These are phyloP conservation scores for Triticum urartu DNA, from an alignment of 176 grass and related monocot species.

Conservation along the genomic window DNA sequence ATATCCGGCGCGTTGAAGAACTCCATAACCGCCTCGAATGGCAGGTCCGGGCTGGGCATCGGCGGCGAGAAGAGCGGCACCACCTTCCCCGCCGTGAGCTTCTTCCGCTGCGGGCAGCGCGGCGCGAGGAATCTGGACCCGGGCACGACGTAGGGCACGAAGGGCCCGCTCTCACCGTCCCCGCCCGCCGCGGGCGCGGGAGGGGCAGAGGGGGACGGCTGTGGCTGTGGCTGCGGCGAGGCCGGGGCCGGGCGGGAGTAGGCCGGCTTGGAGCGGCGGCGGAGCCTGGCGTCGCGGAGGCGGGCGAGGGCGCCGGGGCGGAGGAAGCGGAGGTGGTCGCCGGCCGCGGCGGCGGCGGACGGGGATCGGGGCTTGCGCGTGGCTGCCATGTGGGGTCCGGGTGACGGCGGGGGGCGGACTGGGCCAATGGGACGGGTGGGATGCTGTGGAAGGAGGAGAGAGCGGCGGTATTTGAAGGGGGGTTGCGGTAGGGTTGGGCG, in stretches of 20 bases:
- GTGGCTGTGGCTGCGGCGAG: not conserved
- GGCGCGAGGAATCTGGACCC: slow-evolving; percentile 29
- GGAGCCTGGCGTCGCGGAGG: slow-evolving; percentile 60
- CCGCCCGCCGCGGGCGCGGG: not conserved
- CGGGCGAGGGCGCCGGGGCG: slow-evolving; percentile 65
- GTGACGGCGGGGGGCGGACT: not conserved
- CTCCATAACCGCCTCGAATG: slow-evolving; percentile 40
- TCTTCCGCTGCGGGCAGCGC: slow-evolving; percentile 59
- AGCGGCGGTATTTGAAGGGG: slow-evolving; percentile 31
- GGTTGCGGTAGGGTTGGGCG: slow-evolving; percentile 16
- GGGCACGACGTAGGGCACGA: slow-evolving; percentile 40
- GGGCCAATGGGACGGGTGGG: not conserved
- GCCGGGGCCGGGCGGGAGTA: slow-evolving; percentile 24
- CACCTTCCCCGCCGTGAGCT: slow-evolving; percentile 49
- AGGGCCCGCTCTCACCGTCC: not conserved
- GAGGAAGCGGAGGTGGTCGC: slow-evolving; percentile 71
- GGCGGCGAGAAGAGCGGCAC: slow-evolving; percentile 46
- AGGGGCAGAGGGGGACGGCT: not conserved
- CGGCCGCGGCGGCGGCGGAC: not conserved
- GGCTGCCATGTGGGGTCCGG: slow-evolving; percentile 38
- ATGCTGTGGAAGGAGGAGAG: not conserved
- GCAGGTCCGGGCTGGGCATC: slow-evolving; percentile 25
- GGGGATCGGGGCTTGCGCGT: slow-evolving; percentile 27
- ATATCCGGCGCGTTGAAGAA: slow-evolving; percentile 47
- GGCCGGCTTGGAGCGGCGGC: not conserved